These are phyloP conservation scores for Trametes hirsuta DNA, from an alignment of 1,284 basidiomycete species.

Conservation along the genomic window DNA sequence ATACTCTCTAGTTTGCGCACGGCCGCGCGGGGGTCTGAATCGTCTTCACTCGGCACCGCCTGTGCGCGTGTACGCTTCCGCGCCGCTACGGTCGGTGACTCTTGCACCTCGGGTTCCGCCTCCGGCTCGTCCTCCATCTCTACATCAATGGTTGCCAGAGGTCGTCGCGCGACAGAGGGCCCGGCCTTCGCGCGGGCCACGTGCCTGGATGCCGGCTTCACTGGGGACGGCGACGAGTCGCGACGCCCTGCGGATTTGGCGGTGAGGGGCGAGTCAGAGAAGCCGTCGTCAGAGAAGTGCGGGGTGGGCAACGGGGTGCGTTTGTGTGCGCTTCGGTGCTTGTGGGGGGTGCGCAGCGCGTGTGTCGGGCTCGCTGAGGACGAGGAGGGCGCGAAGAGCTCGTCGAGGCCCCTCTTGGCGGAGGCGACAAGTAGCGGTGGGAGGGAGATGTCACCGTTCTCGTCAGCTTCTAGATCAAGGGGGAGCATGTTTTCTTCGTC, in stretches of 20 bases:
- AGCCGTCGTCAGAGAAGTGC: slow-evolving; percentile 16
- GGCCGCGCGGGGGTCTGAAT: slow-evolving; percentile 29
- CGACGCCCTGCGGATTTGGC: slow-evolving; percentile 3
- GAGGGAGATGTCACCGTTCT: not conserved
- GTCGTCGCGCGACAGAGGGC: slow-evolving; percentile 8
- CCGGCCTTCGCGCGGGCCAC: not conserved
- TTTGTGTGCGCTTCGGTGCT: slow-evolving; percentile 25
- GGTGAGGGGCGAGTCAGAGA: slow-evolving; percentile 16
- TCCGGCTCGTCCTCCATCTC: slow-evolving; percentile 10
- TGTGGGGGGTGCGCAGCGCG: slow-evolving; percentile 26
- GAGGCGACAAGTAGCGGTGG: slow-evolving; percentile 15
- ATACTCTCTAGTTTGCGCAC: slow-evolving; percentile 31
- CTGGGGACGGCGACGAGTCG: slow-evolving; percentile 17
- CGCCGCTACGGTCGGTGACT: slow-evolving; percentile 5
- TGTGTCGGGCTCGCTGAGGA: slow-evolving; percentile 20
- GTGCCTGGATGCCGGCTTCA: slow-evolving; percentile 15
- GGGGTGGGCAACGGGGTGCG: slow-evolving; percentile 26
- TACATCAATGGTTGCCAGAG: slow-evolving; percentile 15
- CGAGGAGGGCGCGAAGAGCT: slow-evolving; percentile 14
- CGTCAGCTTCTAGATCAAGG: not conserved
- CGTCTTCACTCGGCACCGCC: slow-evolving; percentile 13
- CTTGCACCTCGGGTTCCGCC: not conserved
- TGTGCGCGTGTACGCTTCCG: slow-evolving; percentile 25
- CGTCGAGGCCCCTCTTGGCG: slow-evolving; percentile 2
- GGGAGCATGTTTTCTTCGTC: not conserved